Base-by-base conservation (phyloP, 1,139 yeast genomes). In the Blastobotrys serpentis region DNA sequence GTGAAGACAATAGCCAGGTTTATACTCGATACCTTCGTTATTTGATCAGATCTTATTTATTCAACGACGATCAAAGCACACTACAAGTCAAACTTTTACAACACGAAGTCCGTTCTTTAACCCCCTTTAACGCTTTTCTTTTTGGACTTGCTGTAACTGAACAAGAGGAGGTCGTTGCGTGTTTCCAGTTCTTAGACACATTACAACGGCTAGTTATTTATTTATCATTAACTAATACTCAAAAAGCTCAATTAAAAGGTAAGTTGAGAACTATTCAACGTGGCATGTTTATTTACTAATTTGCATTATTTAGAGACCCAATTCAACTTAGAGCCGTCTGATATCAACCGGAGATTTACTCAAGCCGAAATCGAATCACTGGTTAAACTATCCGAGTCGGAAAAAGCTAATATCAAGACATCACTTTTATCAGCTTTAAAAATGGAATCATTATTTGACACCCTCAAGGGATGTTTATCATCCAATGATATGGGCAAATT, bases 1-100 rank as follows among this genome's bases (percentile, higher is more conserved):
- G 40, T 19, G 40, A 36, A 17, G 40, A 36, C 6, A n/a, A n/a
- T n/a, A 17, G 19, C 4, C 68, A 67, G 42, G 67, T 68, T 36
- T 67, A 67, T 54, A 55, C 62, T 23, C 62, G 57, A 42, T 72
- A 65, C 50, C 52, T 74, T 21, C 66, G 67, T 48, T 66, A 70
- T 43, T 61, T 74, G 39, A 53, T 41, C 36, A 41, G 17, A 16
- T 13, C 37, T 18, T 26, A 26, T 30, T 13, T 36, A 36, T 36
- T 25, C n/a, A n/a, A n/a, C n/a, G n/a, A n/a, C n/a, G 44, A 41
- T 17, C 18, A 19, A 26, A 14, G 14, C 13, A 29, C 36, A 23
- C 13, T 26, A 26, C 36, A 41, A 19, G 26, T 41, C 37, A 41
- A 21, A 18, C 26, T 41, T n/a, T n/a, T 41, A n/a, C n/a, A 16